Percentiles rank a stretch among this genome's conserved stretches.
phyloP scores from a whole-genome alignment of 2,329 filamentous ascomycete species.

The Berkeleyomyces basicola region DNA sequence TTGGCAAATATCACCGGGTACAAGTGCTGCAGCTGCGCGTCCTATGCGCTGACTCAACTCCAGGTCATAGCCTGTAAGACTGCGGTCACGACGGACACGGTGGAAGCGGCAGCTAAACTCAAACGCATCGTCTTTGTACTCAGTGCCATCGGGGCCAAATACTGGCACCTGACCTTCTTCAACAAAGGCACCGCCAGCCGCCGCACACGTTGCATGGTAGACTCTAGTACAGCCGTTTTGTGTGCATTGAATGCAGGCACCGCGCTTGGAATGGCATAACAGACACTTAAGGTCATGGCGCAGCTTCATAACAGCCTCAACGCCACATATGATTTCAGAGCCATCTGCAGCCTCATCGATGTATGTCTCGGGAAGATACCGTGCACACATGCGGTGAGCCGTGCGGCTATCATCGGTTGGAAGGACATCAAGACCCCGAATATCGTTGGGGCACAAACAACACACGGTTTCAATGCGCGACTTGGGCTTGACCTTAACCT shows the following conservation, averaged over 20 bases:
- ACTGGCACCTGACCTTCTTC: conserved; percentile 75
- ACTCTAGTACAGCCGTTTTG: conserved; percentile 84
- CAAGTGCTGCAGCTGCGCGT: conserved; percentile 50
- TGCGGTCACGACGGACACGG: conserved; percentile 69
- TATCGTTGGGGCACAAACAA: conserved; percentile 80
- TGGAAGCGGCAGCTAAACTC: conserved; percentile 94
- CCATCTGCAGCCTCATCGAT: conserved; percentile 52
- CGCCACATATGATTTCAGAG: conserved; percentile 59
- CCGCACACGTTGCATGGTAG: conserved; percentile 90
- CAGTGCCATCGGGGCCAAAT: conserved; percentile 75
- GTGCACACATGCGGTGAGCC: conserved; percentile 75
- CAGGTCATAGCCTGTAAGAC: conserved; percentile 48
- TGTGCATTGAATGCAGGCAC: conserved; percentile 94
- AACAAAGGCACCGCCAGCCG: conserved; percentile 78
- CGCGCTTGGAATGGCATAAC: conserved; percentile 83
- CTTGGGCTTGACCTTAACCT: conserved; percentile 51
- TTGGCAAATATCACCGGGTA: conserved; percentile 64
- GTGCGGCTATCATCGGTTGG: conserved; percentile 75
- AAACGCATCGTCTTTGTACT: conserved; percentile 82
- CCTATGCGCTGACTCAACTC: conserved; percentile 54
- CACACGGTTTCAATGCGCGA: conserved; percentile 62
- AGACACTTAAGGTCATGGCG: conserved; percentile 85
- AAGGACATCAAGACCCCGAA: conserved; percentile 65
- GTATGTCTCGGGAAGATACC: conserved; percentile 84
- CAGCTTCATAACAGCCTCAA: conserved; percentile 68